These are phyloP conservation scores for Acephala macrosclerotiorum DNA, from an alignment of 2,329 filamentous ascomycete species.

Conservation along the genomic window DNA sequence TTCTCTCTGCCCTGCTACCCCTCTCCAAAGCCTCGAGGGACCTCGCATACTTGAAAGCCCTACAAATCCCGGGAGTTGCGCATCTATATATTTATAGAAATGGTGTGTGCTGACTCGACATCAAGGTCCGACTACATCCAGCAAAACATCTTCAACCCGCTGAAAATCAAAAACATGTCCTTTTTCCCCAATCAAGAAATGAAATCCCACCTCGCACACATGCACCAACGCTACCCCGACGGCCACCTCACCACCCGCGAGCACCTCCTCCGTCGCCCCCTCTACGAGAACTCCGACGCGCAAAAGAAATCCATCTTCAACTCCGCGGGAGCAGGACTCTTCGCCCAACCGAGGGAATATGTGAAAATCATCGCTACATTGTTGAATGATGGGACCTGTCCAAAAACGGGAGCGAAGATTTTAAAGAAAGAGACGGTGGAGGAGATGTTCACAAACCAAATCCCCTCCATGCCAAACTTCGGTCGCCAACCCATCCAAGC, in stretches of 20 bases:
- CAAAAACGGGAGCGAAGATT: slow-evolving; percentile 60
- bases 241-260: slow-evolving; percentile 43
- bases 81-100: too few species aligned
- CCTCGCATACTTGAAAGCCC: too few species aligned
- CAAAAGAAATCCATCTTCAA: slow-evolving; percentile 51
- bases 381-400: slow-evolving; percentile 69
- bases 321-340: slow-evolving; percentile 68
- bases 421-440: slow-evolving; percentile 64
- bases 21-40: too few species aligned
- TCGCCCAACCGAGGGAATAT: slow-evolving; percentile 66
- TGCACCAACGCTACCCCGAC: slow-evolving; percentile 58
- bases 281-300: slow-evolving; percentile 21
- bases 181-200: slow-evolving; percentile 52
- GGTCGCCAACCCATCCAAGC: slow-evolving; percentile 52
- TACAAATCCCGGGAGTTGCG: too few species aligned
- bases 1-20: too few species aligned
- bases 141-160: slow-evolving; percentile 54
- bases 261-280: slow-evolving; percentile 27
- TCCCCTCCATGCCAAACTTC: slow-evolving; percentile 61
- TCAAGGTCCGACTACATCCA: slow-evolving; percentile 54
- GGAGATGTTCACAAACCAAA: slow-evolving; percentile 70
- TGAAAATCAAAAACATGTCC: slow-evolving; percentile 42
- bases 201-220: slow-evolving; percentile 60
- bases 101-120: too few species aligned
- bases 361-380: slow-evolving; percentile 66